Evolutionary conservation across 495 filamentous ascomycete species (phyloP).

Genomic region (Clohesyomyces aquaticus): DNA sequence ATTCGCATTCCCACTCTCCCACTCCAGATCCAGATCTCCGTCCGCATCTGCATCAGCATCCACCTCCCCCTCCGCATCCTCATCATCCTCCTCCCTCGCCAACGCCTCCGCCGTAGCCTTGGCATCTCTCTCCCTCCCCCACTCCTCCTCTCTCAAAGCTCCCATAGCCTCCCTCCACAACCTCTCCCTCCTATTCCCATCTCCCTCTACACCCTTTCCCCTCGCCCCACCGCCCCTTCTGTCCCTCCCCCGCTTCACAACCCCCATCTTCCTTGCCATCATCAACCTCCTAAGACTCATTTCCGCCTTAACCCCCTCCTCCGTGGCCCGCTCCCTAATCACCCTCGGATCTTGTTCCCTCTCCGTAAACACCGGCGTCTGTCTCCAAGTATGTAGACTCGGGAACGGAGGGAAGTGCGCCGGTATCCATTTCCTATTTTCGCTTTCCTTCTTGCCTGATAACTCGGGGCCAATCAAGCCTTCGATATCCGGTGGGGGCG

Average conservation of each 20-base stretch:
- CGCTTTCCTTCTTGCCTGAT: constrained; percentile 56
- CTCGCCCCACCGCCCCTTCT: constrained; percentile 19
- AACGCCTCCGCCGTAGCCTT: constrained; percentile 1
- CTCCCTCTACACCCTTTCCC: no score
- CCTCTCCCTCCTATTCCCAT: constrained; percentile 29
- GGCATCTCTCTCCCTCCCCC: constrained; percentile 21
- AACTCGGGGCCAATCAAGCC: constrained; percentile 58
- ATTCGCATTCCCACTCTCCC: no score
- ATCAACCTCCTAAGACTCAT: constrained; percentile 72
- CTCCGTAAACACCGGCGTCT: constrained; percentile 66
- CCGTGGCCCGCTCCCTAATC: constrained; percentile 72
- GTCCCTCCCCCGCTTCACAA: constrained; percentile 34
- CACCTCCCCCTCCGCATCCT: constrained; percentile 39
- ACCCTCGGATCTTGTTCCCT: constrained; percentile 70
- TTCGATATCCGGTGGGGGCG: constrained; percentile 46
- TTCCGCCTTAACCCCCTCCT: constrained; percentile 74
- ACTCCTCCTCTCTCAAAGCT: constrained; percentile 35
- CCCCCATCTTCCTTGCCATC: constrained; percentile 47
- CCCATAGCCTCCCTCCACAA: constrained; percentile 44
- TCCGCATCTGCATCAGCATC: constrained; percentile 3
- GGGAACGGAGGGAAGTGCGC: constrained; percentile 71
- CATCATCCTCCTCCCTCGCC: no score
- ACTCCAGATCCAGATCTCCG: no score
- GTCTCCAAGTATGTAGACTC: constrained; percentile 72
- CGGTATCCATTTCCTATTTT: constrained; percentile 61